Evolutionary conservation across 345 rosid genomes (phyloP).

Genomic region (Eucalyptus grandis): DNA sequence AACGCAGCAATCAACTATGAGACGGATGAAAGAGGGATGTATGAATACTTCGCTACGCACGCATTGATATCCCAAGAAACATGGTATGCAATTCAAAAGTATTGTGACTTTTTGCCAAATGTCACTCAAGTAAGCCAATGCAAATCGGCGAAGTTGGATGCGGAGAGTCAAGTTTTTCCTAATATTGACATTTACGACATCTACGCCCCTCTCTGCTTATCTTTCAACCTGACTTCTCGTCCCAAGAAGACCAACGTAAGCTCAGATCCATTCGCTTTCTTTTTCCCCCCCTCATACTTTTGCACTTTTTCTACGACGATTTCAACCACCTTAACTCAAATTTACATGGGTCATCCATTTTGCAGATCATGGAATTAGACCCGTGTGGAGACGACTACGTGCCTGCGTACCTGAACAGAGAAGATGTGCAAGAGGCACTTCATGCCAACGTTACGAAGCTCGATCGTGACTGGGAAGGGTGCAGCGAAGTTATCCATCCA

Average conservation of each 20-base stretch:
- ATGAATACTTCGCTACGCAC: not conserved
- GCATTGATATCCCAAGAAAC: slow-evolving; percentile 44
- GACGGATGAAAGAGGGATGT: slow-evolving; percentile 63
- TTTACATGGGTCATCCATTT: not conserved
- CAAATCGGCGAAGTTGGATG: slow-evolving; percentile 6
- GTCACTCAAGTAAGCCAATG: slow-evolving; percentile 22
- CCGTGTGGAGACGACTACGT: slow-evolving; percentile 58
- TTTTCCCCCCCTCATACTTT: not conserved
- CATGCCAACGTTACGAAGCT: slow-evolving; percentile 77
- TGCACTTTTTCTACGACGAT: not conserved
- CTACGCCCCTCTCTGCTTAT: slow-evolving; percentile 41
- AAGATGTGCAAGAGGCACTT: slow-evolving; percentile 61
- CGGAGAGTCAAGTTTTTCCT: not conserved
- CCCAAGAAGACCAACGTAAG: slow-evolving; percentile 31
- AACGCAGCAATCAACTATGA: slow-evolving; percentile 70
- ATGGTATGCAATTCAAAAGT: not conserved
- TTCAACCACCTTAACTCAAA: too few relatives aligned
- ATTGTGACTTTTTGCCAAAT: slow-evolving; percentile 38
- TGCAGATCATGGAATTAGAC: slow-evolving; percentile 37
- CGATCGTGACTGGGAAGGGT: slow-evolving; percentile 36
- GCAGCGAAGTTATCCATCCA: slow-evolving; percentile 22
- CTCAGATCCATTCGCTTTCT: not conserved
- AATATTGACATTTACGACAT: slow-evolving; percentile 25
- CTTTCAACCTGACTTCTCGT: slow-evolving; percentile 24
- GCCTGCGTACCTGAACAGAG: slow-evolving; percentile 46